Evolutionary conservation across 768 basidiomycete genomes (phyloP), one percentile per base, ranked within the genome.

Genomic region (Trametes coccinea): DNA sequence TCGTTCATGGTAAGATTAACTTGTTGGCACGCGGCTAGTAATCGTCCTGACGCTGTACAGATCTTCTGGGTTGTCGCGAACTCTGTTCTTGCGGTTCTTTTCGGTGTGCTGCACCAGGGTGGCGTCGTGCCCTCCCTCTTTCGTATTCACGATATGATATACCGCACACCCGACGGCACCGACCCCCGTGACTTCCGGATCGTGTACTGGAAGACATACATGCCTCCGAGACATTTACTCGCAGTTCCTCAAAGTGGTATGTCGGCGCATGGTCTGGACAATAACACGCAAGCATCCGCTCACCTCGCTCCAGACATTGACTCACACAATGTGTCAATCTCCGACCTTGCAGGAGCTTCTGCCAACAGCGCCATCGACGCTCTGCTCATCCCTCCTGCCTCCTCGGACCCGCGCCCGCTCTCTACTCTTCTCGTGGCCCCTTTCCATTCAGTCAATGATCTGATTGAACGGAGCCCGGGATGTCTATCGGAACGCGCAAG

Each of bases 151-250:
- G 70, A 70, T 8, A 60, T 76, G 30, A 48, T 58, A 1, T 54
- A 60, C 40, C 49, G 44, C 44, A 39, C 39, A 2, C 3, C 39
- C 2, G 13, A n/a, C n/a, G 43, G 39, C 5, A 2, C 45, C 1
- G 2, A n/a, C 2, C 27, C 41, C 11, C 53, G 51, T 7, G 40
- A 48, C 27, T 29, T 53, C 17, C 43, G 59, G 43, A 10, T 61
- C 6, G 59, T 76, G 17, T 78, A 75, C 45, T 78, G 77, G 77
- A 78, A 76, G 63, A 78, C 75, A 2, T 78, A 77, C 56, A 75
- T 76, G 61, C 76, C 77, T 4, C 77, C 77, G 1, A 63, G 72
- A 41, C 74, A 77, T 60, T 54, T 78, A 16, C 73, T 78, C 22
- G 75, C 65, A 6, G 53, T 74, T 8, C 61, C 59, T 6, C 62